phyloP scores from a whole-genome alignment of 257 asterid species.

The Solanum arcanum region DNA sequence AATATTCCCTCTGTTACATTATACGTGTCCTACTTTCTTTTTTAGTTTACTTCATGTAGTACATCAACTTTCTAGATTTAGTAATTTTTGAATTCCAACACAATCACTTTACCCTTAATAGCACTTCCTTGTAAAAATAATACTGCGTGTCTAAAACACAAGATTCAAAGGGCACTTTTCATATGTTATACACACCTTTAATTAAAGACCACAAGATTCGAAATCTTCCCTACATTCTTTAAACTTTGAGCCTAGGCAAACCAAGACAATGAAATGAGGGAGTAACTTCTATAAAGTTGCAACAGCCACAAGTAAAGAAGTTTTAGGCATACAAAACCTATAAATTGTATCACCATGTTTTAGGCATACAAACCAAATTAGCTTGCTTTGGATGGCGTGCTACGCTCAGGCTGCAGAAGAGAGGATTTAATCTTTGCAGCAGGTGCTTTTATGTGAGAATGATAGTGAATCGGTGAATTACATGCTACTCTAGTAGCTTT shows the following conservation, averaged over 20 bases:
- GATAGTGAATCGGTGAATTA: not conserved
- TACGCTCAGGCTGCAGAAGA: not conserved
- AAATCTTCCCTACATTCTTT: not conserved
- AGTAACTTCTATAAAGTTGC: not conserved
- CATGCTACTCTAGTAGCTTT: not conserved
- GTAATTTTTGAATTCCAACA: not conserved
- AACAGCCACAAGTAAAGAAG: not conserved
- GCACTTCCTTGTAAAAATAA: not conserved
- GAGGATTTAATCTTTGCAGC: not conserved
- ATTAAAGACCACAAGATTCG: not conserved
- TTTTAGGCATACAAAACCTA: not conserved
- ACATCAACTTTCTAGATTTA: not conserved
- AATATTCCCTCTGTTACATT: not conserved
- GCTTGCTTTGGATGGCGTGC: not conserved
- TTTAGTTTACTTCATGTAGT: not conserved
- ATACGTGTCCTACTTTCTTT: not conserved
- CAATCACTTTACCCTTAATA: not conserved
- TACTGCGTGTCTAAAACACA: not conserved
- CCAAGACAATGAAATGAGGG: not conserved
- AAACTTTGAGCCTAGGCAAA: not conserved
- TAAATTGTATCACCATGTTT: not conserved
- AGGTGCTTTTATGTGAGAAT: not conserved
- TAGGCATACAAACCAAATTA: not conserved
- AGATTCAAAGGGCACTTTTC: not conserved
- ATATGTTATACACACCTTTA: not conserved